Percentiles rank a stretch among this genome's conserved stretches.
These are phyloP conservation scores for Boletus vinaceobasis DNA, from an alignment of 768 basidiomycete genomes.

Conservation along the genomic window DNA sequence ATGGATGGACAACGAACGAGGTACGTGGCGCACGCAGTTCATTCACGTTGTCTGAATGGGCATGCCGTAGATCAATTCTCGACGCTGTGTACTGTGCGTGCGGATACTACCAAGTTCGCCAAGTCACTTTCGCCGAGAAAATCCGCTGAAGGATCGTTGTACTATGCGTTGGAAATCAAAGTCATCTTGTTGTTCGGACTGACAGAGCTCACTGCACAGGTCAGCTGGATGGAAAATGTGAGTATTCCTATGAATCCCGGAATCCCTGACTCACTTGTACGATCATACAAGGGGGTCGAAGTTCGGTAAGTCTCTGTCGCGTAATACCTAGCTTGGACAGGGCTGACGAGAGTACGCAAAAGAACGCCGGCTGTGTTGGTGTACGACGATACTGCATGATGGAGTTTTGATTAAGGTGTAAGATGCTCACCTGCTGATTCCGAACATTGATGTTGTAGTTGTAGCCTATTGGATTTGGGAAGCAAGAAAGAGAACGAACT, in stretches of 20 bases:
- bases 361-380: conserved; percentile 31
- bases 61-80: conserved; percentile 29
- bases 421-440: background rate
- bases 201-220: conserved; percentile 51
- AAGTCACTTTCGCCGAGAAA: conserved; percentile 20
- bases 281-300: conserved; percentile 32
- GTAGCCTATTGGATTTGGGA: background rate
- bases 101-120: conserved; percentile 32
- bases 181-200: conserved; percentile 49
- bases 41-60: background rate
- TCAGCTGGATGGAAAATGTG: conserved; percentile 51
- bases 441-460: background rate
- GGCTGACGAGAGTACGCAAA: background rate
- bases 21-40: conserved; percentile 9
- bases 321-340: background rate
- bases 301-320: conserved; percentile 28
- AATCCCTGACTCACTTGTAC: background rate
- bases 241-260: conserved; percentile 10
- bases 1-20: conserved; percentile 36
- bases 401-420: background rate
- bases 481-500: background rate
- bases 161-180: conserved; percentile 29
- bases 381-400: conserved; percentile 23
- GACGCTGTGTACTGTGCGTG: conserved; percentile 34
- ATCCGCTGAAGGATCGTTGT: conserved; percentile 21